Base-by-base conservation (phyloP, 768 basidiomycete species). In the Pisolithus sp. region DNA sequence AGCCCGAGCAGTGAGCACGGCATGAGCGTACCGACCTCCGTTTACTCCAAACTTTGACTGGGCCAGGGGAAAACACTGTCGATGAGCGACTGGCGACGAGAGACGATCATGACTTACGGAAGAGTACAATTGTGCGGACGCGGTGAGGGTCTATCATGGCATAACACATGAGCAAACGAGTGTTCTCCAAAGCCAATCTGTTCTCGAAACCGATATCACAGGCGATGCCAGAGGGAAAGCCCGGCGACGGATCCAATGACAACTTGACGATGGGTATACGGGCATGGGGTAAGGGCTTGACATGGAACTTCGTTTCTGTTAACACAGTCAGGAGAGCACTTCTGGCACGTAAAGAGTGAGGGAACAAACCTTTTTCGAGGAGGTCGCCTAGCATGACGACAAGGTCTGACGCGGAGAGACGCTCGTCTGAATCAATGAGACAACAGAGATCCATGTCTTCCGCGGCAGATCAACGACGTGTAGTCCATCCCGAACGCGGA, bases 151-250 rank as follows among this genome's bases (percentile, higher is more conserved):
- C 95, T 63, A 97, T 82, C 77, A 92, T 92, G 58, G 95, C 94
- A 70, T 99, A 99, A 66, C 92, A 97, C 81, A 94, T 86, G 52
- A 99, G 76, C 53, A 99, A 72, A 51, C 95, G 80, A 31, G 95
- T 99, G 68, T 99, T 99, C 73, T 99, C 95, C 51, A 99, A 76
- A 24, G 95, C 95, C 50, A 99, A 77, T 62, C 94, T 81, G 71
- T 98, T 98, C 75, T 96, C 95, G 61, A 98, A 98, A 17, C 95
- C 95, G 57, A 99, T 99, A 68, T 99, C 95, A 66, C 95, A 97
- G 7, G 94, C 89, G 60, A 99, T 95, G 51, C 93, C 94, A 47
- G 82, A 78, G 8, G 86, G 86, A 13, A 92, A 73, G 5, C 85
- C 82, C 10, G 83, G 84, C 3, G 89, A 89, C 17, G 91, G 89